Conservation (phyloP, 345 rosid genomes). For the Ceriops tagal region DNA sequence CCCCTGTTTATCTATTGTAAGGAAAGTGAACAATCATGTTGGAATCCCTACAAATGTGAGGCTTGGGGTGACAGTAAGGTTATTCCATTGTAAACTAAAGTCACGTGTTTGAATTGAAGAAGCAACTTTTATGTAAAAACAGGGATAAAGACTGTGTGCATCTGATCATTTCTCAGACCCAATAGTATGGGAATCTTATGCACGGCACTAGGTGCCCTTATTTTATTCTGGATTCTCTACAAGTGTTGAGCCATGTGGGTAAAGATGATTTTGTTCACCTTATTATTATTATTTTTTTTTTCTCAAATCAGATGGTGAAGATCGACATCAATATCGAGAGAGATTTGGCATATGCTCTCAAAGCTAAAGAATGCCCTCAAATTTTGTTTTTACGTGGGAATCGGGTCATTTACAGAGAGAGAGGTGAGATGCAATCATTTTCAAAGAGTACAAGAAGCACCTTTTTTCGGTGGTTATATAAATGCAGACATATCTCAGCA, state of each 20-base stretch:
- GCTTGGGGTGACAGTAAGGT: too few relatives aligned
- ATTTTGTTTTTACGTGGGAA: constrained; percentile 73
- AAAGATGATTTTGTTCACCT: constrained; percentile 1
- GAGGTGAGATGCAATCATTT: constrained; percentile 42
- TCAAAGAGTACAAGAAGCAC: neutral
- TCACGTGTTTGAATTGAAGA: too few relatives aligned
- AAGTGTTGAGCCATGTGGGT: constrained; percentile 3
- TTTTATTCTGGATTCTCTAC: constrained; percentile 8
- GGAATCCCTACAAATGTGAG: too few relatives aligned
- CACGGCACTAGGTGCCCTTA: too few relatives aligned
- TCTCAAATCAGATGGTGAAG: constrained; percentile 66
- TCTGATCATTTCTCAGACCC: too few relatives aligned
- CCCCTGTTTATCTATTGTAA: too few relatives aligned
- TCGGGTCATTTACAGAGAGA: constrained; percentile 67
- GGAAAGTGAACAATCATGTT: too few relatives aligned
- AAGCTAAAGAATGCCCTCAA: constrained; percentile 77
- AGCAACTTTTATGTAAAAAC: too few relatives aligned
- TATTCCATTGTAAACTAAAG: too few relatives aligned
- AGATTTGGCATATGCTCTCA: constrained; percentile 93
- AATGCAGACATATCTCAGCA: neutral
- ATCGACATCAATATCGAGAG: constrained; percentile 81
- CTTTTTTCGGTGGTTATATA: neutral
- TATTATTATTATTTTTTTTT: neutral
- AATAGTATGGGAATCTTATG: too few relatives aligned
- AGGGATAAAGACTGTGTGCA: too few relatives aligned